Evolutionary conservation across 2,329 filamentous ascomycete species (phyloP).

Genomic region (Ophiocordyceps polyrhachis-furcata): DNA sequence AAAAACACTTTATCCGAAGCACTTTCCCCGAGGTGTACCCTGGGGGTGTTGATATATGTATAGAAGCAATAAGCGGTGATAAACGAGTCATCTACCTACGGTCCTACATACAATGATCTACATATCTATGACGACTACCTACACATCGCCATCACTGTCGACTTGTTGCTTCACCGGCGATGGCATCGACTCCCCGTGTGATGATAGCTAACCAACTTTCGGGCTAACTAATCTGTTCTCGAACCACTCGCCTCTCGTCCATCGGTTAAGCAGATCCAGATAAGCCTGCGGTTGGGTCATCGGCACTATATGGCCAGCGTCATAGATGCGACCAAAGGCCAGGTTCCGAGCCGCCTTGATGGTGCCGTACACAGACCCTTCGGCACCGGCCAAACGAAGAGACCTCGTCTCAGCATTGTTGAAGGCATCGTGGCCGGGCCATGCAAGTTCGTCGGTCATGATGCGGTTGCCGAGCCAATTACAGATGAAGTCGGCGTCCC

Average conservation of each 20-base stretch:
- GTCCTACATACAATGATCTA: no score
- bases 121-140: no score
- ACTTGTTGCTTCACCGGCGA: no score
- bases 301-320: conserved; percentile 90
- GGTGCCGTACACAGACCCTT: conserved; percentile 39
- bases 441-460: conserved; percentile 86
- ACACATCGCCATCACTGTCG: background rate
- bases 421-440: conserved; percentile 69
- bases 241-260: conserved; percentile 31
- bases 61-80: no score
- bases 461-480: conserved; percentile 98
- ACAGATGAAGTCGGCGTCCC: conserved; percentile 75
- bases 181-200: no score
- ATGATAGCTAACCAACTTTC: background rate
- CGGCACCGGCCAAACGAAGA: conserved; percentile 35
- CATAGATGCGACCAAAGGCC: conserved; percentile 76
- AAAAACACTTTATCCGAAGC: background rate
- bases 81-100: no score
- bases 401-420: conserved; percentile 50
- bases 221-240: background rate
- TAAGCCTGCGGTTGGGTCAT: conserved; percentile 82
- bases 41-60: no score
- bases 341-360: conserved; percentile 86
- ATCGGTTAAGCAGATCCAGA: conserved; percentile 85
- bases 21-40: no score